Base-by-base conservation (phyloP, 192 early-diverging fungal genomes). In the Gryganskiella cystojenkinii region DNA sequence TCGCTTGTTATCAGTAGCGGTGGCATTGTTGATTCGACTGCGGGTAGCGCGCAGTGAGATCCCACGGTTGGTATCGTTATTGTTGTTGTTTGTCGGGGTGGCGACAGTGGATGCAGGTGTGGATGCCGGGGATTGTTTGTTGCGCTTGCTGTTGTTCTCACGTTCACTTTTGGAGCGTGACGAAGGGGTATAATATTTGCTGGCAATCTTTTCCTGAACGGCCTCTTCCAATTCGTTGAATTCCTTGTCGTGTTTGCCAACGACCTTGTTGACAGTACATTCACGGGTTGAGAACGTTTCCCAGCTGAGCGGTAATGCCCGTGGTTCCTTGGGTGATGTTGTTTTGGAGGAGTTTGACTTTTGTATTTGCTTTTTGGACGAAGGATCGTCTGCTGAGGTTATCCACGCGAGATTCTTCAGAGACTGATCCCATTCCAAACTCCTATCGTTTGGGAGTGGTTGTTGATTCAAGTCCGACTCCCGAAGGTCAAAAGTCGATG, bases 261-360 rank as follows among this genome's bases (percentile, higher is more conserved):
- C 50, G 19, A 78, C 67, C 43, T 58, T 78, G 61, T 78, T 78
- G 28, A 78, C 56, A 28, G 56, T 59, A 31, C 74, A 78, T n/a
- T 78, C 67, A 6, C 74, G 59, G 27, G 53, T 69, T 13, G 67
- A 43, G 43, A 78, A 78, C 33, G 61, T 78, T 31, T 78, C 59
- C 74, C 74, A 78, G 4, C 66, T 64, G 2, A 78, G 61, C 20
- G 74, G 74, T 8, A 62, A 24, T 8, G 56, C 49, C 11, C 33
- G 52, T 22, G 42, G 15, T 9, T 75, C 72, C 20, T 37, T n/a
- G n/a, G n/a, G n/a, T n/a, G n/a, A 40, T 46, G 62, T 51, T 31
- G 42, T 9, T n/a, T 31, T 27, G 1, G 56, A 35, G n/a, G 65
- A 37, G 15, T 55, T 46, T 61, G 55, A 45, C 24, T 45, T 45